Evolutionary conservation across 139 green algal genomes (phyloP).

Genomic region (Yamagishiella unicocca): DNA sequence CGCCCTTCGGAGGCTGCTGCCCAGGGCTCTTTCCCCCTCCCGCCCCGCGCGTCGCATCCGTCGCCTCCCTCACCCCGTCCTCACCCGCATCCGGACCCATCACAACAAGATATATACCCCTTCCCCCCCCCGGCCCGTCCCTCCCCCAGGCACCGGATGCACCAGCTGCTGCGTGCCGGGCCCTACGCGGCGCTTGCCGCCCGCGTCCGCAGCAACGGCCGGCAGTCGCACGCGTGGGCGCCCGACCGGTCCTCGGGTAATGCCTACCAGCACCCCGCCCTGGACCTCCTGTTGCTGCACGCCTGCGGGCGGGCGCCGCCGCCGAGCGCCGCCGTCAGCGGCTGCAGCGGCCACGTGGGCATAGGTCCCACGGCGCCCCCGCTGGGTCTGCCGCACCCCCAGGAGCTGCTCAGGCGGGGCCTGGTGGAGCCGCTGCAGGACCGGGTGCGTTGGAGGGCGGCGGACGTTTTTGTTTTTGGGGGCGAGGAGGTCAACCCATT

Average conservation of each 20-base stretch:
- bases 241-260: no score
- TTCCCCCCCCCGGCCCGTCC: neutral
- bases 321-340: neutral
- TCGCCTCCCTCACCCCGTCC: no score
- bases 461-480: no score
- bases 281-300: constrained; percentile 22
- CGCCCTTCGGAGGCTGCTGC: no score
- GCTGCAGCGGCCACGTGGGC: neutral
- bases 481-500: no score
- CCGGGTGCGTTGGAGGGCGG: neutral
- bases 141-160: constrained; percentile 10
- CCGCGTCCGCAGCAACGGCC: neutral
- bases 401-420: constrained; percentile 32
- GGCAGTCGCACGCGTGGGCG: neutral
- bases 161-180: constrained; percentile 3
- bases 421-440: constrained; percentile 33
- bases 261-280: constrained; percentile 26
- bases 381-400: constrained; percentile 35
- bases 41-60: no score
- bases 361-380: neutral
- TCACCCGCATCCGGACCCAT: no score
- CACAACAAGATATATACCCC: no score
- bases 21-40: no score
- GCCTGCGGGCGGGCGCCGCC: neutral
- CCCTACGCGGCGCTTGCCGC: neutral